A percentile compares a stretch with the other conserved stretches of the same genome.
Evolutionary conservation across 169 alveolate genomes (phyloP).

Genomic region (Gregarina niphandrodes): DNA sequence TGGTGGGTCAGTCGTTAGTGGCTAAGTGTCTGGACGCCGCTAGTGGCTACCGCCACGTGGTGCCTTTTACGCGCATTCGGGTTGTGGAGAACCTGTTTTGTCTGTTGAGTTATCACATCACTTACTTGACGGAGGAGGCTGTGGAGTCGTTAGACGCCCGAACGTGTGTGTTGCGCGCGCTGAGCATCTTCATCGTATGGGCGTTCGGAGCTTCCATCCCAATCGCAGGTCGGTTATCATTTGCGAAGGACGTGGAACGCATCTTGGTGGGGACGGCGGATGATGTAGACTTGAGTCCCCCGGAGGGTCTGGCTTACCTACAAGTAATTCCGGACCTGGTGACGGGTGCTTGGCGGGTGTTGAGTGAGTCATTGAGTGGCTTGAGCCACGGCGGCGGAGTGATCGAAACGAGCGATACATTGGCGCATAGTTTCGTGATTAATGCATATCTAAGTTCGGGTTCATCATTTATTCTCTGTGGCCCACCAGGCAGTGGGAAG

Average conservation of each 20-base stretch:
- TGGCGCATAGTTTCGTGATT: constrained; percentile 71
- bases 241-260: constrained; percentile 40
- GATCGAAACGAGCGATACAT: too few relatives aligned
- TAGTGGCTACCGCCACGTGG: constrained; percentile 47
- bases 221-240: constrained; percentile 49
- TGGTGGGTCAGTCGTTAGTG: too few relatives aligned
- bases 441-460: constrained; percentile 79
- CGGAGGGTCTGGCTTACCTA: not conserved
- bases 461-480: constrained; percentile 83
- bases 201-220: constrained; percentile 71
- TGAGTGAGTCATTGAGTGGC: too few relatives aligned
- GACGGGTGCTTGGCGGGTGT: too few relatives aligned
- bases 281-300: constrained; percentile 20
- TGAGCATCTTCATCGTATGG: constrained; percentile 57
- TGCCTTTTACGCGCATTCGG: constrained; percentile 69
- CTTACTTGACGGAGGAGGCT: constrained; percentile 4
- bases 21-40: constrained; percentile 42
- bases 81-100: constrained; percentile 61
- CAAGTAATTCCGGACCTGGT: not conserved
- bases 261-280: constrained; percentile 22
- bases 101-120: constrained; percentile 32
- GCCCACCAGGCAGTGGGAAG: constrained; percentile 95
- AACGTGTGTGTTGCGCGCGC: constrained; percentile 54
- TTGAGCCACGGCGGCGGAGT: too few relatives aligned
- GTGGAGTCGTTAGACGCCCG: too few relatives aligned